A percentile compares a stretch with the other conserved stretches of the same genome.
Evolutionary conservation across 2,329 filamentous ascomycete species (phyloP).

Genomic region (Cercospora berteroae): DNA sequence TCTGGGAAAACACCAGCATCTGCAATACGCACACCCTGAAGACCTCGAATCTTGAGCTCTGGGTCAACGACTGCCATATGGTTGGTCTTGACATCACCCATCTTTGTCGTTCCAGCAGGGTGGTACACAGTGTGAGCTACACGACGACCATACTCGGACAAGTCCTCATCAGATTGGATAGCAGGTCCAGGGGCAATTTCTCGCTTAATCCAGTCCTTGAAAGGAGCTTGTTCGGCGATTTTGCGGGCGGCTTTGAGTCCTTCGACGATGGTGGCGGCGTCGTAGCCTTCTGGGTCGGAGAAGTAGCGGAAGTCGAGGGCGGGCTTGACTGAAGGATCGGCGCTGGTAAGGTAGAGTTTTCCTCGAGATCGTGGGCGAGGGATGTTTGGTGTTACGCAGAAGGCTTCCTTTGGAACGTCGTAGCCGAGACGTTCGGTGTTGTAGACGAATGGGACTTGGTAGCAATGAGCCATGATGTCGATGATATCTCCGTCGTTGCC

Average conservation of each 20-base stretch:
- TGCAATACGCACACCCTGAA: slow-evolving; percentile 73
- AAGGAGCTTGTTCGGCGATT: slow-evolving; percentile 71
- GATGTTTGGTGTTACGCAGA: slow-evolving; percentile 93
- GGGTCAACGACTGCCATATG: slow-evolving; percentile 76
- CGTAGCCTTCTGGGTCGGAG: slow-evolving; percentile 81
- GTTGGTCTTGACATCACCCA: slow-evolving; percentile 72
- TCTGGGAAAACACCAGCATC: slow-evolving; percentile 87
- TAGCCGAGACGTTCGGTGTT: slow-evolving; percentile 80
- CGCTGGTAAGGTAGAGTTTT: slow-evolving; percentile 71
- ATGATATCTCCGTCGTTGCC: slow-evolving; percentile 70
- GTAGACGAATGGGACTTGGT: slow-evolving; percentile 87
- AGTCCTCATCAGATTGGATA: slow-evolving; percentile 72
- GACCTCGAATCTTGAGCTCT: slow-evolving; percentile 67
- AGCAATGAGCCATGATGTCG: slow-evolving; percentile 96
- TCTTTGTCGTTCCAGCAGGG: slow-evolving; percentile 84
- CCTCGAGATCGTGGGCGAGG: slow-evolving; percentile 77
- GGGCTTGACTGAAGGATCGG: slow-evolving; percentile 74
- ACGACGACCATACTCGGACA: slow-evolving; percentile 76
- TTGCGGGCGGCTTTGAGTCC: slow-evolving; percentile 75
- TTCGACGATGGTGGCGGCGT: slow-evolving; percentile 75
- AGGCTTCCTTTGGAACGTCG: slow-evolving; percentile 68
- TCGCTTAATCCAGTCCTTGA: slow-evolving; percentile 78
- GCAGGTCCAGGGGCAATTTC: slow-evolving; percentile 76
- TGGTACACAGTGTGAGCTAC: slow-evolving; percentile 89
- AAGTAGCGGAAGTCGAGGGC: slow-evolving; percentile 88